phyloP scores from a whole-genome alignment of 225 moss, liverwort and hornwort species.

The Bryum argenteum region DNA sequence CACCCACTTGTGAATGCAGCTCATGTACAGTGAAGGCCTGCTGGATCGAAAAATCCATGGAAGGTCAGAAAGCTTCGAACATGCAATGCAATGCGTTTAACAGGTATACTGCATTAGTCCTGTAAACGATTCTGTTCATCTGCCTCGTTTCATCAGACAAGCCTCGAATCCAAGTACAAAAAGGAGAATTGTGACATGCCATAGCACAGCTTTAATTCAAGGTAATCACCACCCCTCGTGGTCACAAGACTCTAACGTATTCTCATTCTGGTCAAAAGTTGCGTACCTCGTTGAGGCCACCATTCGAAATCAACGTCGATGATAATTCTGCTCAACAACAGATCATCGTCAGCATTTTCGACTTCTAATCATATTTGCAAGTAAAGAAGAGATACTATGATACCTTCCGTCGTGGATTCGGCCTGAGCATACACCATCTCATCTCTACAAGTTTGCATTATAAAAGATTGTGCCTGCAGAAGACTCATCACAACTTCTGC shows the following conservation, averaged over 20 bases:
- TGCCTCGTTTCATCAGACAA: too few species aligned
- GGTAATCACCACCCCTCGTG: too few species aligned
- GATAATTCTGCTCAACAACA: slow-evolving; percentile 6
- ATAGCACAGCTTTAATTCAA: too few species aligned
- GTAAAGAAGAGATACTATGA: background rate
- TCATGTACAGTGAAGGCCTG: slow-evolving; percentile 35
- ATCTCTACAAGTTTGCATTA: slow-evolving; percentile 16
- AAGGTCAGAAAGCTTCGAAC: too few species aligned
- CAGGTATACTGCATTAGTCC: too few species aligned
- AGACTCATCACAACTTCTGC: slow-evolving; percentile 21
- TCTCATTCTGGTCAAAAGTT: too few species aligned
- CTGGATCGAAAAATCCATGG: background rate
- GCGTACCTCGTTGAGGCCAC: slow-evolving; percentile 9
- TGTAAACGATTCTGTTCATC: too few species aligned
- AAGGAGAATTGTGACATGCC: too few species aligned
- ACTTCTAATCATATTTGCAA: too few species aligned
- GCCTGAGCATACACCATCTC: slow-evolving; percentile 7
- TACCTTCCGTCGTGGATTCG: background rate
- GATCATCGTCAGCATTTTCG: background rate
- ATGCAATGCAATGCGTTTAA: too few species aligned
- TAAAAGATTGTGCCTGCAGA: slow-evolving; percentile 1
- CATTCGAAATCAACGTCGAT: background rate
- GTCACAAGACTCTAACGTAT: too few species aligned
- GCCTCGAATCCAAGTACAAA: too few species aligned
- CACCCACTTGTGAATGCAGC: slow-evolving; percentile 21